Evolutionary conservation across 169 alveolate species (phyloP).

Genomic region (Eimeria sp.): DNA sequence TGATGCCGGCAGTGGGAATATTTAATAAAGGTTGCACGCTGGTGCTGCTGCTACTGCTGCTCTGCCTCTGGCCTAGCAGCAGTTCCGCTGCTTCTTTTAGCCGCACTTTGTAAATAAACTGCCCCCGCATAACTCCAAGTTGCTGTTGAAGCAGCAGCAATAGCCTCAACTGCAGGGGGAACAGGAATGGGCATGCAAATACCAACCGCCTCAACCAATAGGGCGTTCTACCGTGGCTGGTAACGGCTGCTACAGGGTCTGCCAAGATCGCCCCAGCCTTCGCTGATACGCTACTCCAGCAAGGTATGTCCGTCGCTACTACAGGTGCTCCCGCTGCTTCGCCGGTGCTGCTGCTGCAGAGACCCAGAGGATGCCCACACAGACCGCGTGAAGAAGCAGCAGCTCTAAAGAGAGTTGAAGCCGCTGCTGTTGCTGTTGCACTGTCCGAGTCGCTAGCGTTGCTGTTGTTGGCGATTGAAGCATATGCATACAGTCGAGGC

Average conservation of each 20-base stretch:
- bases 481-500: constrained; percentile 38
- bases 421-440: constrained; percentile 23
- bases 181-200: constrained; percentile 70
- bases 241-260: constrained; percentile 70
- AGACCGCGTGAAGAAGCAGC: constrained; percentile 48
- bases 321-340: constrained; percentile 11
- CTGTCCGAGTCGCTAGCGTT: neutral
- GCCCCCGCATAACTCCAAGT: constrained; percentile 60
- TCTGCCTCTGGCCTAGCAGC: constrained; percentile 43
- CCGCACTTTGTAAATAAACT: constrained; percentile 37
- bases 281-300: constrained; percentile 60
- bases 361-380: constrained; percentile 50
- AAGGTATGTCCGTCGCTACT: constrained; percentile 32
- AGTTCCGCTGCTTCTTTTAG: constrained; percentile 66
- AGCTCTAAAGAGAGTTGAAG: constrained; percentile 22
- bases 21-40: constrained; percentile 1
- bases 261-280: constrained; percentile 73
- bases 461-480: constrained; percentile 33
- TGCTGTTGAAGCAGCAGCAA: constrained; percentile 77
- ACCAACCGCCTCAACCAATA: constrained; percentile 72
- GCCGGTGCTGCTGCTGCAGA: constrained; percentile 46
- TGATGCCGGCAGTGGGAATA: constrained; percentile 41
- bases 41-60: constrained; percentile 52
- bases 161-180: constrained; percentile 74
- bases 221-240: constrained; percentile 62